Evolutionary conservation across 2,329 filamentous ascomycete species (phyloP).

Genomic region (Apiospora sp.): DNA sequence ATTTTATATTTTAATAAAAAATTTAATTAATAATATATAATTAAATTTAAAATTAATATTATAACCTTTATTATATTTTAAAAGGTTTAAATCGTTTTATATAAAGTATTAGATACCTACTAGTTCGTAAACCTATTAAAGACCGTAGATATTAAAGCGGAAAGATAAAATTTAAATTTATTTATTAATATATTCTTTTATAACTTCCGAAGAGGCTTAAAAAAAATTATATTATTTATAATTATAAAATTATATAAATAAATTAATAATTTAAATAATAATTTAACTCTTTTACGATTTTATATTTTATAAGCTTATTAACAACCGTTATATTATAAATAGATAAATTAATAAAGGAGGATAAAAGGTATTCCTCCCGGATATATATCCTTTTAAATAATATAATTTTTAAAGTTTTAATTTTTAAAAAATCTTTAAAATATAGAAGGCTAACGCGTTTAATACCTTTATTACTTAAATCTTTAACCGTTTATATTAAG

Average conservation of each 20-base stretch:
- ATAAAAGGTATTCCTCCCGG: fast-evolving
- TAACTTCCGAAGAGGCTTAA: background rate
- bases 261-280: background rate
- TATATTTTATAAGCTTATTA: background rate
- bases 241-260: background rate
- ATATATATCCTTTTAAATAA: background rate
- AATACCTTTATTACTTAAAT: background rate
- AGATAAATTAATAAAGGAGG: background rate
- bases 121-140: background rate
- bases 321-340: background rate
- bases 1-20: background rate
- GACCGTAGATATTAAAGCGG: no score
- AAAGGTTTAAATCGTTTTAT: background rate
- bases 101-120: background rate
- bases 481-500: background rate
- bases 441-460: fast-evolving
- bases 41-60: background rate
- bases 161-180: no score
- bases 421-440: background rate
- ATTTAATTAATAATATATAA: background rate
- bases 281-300: background rate
- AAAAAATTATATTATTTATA: background rate
- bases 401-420: background rate
- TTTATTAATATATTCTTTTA: background rate
- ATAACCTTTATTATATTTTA: background rate